Percentiles rank a stretch among this genome's conserved stretches.
phyloP scores from a whole-genome alignment of 805 yeast species.

The Starmera dryadoides region DNA sequence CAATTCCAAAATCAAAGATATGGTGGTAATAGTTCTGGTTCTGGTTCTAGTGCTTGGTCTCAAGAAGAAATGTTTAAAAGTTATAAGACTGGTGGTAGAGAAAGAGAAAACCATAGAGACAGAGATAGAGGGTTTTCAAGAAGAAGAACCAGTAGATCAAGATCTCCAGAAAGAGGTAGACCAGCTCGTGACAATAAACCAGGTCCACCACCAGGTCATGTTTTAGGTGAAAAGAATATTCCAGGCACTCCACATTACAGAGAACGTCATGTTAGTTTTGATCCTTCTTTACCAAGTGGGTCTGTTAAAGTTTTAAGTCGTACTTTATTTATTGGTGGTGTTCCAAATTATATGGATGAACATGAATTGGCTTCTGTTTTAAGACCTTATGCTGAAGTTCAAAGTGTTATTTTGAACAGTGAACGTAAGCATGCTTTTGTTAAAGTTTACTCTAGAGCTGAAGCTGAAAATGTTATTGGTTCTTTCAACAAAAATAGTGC shows the following conservation, averaged over 20 bases:
- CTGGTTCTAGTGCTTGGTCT: conserved; percentile 6
- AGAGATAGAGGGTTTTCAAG: conserved; percentile 12
- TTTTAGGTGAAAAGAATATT: conserved; percentile 53
- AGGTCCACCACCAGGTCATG: conserved; percentile 23
- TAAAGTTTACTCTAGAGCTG: conserved; percentile 84
- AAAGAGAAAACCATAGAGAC: conserved; percentile 12
- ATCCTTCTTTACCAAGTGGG: conserved; percentile 67
- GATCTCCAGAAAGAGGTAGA: conserved; percentile 20
- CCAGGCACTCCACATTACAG: conserved; percentile 74
- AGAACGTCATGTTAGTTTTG: conserved; percentile 65
- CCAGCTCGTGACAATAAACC: conserved; percentile 3
- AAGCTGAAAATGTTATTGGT: conserved; percentile 78
- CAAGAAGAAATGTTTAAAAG: conserved; percentile 20
- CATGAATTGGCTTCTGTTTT: conserved; percentile 59
- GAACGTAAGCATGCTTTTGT: conserved; percentile 95
- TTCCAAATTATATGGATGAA: conserved; percentile 78
- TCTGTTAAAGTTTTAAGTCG: conserved; percentile 79
- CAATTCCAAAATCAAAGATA: conserved; percentile 5
- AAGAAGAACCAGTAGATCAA: conserved; percentile 17
- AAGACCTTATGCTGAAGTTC: conserved; percentile 86
- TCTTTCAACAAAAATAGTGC: conserved; percentile 65
- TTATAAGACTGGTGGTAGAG: conserved; percentile 18
- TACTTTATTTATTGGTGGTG: conserved; percentile 92
- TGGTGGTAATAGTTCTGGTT: conserved; percentile 8
- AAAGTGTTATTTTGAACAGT: conserved; percentile 77